phyloP scores from a whole-genome alignment of 352 stramenopile species.

The Pythium rishiriense region DNA sequence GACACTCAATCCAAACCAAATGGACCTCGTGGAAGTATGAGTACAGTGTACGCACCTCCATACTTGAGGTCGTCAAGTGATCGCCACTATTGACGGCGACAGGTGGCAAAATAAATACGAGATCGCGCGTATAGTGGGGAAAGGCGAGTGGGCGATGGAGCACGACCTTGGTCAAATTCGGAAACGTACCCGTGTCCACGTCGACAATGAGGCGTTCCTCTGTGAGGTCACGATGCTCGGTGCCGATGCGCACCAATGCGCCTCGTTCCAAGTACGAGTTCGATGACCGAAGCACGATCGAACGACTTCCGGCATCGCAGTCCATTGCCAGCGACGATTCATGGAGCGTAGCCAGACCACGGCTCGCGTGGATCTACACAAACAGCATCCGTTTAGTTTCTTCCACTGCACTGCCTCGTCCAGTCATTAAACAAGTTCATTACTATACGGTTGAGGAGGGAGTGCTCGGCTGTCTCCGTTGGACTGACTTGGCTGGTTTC shows the following conservation, averaged over 20 bases:
- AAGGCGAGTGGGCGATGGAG: conserved; percentile 13
- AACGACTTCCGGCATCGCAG: conserved; percentile 5
- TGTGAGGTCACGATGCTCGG: conserved; percentile 13
- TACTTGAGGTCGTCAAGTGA: not conserved
- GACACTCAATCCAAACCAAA: too few relatives aligned
- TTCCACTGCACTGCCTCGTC: conserved; percentile 9
- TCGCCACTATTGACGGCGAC: not conserved
- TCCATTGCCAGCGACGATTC: conserved; percentile 20
- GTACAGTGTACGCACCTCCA: conserved; percentile 13
- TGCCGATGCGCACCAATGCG: conserved; percentile 14
- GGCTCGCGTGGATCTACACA: not conserved
- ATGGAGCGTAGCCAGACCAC: not conserved
- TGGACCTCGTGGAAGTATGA: too few relatives aligned
- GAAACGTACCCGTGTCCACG: conserved; percentile 13
- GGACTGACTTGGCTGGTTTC: not conserved
- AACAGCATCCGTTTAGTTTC: conserved; percentile 4
- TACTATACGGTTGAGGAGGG: conserved; percentile 26
- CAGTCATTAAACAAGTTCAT: not conserved
- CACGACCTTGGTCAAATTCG: conserved; percentile 6
- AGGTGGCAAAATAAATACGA: conserved; percentile 19
- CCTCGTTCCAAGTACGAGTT: conserved; percentile 1
- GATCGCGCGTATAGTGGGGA: conserved; percentile 10
- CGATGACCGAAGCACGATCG: conserved; percentile 6
- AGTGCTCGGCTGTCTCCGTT: not conserved
- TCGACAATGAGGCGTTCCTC: conserved; percentile 18